These are phyloP conservation scores for Cytospora chrysosperma DNA, from an alignment of 2,329 filamentous ascomycete species.

Conservation along the genomic window DNA sequence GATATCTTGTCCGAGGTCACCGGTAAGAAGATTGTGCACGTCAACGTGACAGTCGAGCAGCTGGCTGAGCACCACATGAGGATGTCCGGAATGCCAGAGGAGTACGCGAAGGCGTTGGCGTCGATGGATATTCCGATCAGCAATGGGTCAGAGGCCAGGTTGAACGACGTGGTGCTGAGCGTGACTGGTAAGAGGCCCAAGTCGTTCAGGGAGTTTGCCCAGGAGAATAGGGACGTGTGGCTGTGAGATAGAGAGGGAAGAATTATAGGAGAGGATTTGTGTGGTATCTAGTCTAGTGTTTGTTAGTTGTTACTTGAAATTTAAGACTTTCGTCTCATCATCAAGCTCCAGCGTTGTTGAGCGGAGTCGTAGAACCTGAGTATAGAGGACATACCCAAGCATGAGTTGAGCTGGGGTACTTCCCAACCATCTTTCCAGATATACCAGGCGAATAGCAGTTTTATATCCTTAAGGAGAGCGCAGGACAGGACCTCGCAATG, in stretches of 20 bases:
- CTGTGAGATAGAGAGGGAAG: neutral
- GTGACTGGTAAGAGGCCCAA: constrained; percentile 36
- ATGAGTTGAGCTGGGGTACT: too few species aligned
- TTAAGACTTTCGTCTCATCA: too few species aligned
- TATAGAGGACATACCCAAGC: too few species aligned
- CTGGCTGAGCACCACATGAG: constrained; percentile 28
- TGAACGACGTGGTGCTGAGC: constrained; percentile 35
- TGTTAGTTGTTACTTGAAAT: too few species aligned
- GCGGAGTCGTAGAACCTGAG: too few species aligned
- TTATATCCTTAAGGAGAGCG: too few species aligned
- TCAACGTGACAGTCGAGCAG: constrained; percentile 33
- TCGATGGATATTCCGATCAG: constrained; percentile 36
- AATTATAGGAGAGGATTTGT: too few species aligned
- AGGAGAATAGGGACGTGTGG: constrained; percentile 30
- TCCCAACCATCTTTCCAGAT: too few species aligned
- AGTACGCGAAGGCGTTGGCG: constrained; percentile 36
- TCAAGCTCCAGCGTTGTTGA: too few species aligned
- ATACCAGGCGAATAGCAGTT: too few species aligned
- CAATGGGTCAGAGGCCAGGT: constrained; percentile 36
- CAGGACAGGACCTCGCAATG: too few species aligned
- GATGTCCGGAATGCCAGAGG: constrained; percentile 32
- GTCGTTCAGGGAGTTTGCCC: constrained; percentile 32
- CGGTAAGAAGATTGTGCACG: constrained; percentile 36
- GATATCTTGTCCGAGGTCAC: constrained; percentile 34
- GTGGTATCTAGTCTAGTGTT: too few species aligned